Percentiles rank a stretch among this genome's conserved stretches.
Conservation (phyloP, 345 rosid species). For the Arabidopsis arenosa region DNA sequence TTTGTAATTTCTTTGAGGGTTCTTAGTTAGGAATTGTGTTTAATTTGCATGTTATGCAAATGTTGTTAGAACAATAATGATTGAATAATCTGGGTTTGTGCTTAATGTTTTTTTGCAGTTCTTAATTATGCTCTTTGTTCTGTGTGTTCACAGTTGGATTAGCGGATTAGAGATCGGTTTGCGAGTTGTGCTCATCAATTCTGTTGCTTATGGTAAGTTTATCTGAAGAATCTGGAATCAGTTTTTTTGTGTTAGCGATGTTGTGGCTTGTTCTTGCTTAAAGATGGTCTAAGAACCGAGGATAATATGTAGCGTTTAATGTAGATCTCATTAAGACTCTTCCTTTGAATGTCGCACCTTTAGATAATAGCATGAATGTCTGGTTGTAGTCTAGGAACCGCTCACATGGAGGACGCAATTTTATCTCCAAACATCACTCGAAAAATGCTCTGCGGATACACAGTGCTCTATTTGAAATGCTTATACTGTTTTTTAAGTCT, state of each 20-base stretch:
- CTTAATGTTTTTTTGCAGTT: neutral
- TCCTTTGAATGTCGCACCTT: neutral
- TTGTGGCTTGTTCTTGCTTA: conserved; percentile 2
- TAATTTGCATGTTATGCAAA: neutral
- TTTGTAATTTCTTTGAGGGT: neutral
- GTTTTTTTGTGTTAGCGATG: neutral
- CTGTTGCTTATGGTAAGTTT: conserved; percentile 27
- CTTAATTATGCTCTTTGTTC: conserved; percentile 4
- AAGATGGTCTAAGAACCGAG: neutral
- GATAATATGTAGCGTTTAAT: neutral
- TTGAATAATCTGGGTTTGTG: neutral
- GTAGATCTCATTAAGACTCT: neutral
- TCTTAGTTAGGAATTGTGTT: neutral
- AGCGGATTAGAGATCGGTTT: conserved; percentile 10
- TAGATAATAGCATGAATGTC: neutral
- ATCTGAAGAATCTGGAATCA: conserved; percentile 4
- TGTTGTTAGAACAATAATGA: neutral
- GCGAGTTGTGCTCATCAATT: neutral
- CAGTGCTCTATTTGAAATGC: neutral
- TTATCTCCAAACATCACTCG: neutral
- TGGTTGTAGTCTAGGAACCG: neutral
- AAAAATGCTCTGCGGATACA: neutral
- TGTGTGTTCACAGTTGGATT: conserved; percentile 21
- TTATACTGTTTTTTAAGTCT: neutral
- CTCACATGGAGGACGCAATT: neutral